phyloP scores from a whole-genome alignment of 2,329 filamentous ascomycete species.

The Plenodomus tracheiphilus region DNA sequence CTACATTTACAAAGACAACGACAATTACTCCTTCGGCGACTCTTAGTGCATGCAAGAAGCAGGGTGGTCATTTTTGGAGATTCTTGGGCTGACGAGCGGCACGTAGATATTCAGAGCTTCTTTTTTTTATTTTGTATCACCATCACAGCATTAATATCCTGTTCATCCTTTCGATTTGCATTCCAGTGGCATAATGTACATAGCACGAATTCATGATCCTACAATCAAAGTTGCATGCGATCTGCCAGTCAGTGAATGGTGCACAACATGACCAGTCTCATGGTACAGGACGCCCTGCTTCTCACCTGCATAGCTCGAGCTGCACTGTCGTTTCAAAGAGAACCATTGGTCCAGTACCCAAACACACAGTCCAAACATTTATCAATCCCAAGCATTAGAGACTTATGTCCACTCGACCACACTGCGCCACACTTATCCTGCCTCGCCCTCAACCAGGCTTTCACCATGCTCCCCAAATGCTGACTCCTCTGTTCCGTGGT shows the following conservation, averaged over 20 bases:
- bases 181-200: background rate
- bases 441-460: background rate
- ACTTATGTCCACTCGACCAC: slow-evolving; percentile 1
- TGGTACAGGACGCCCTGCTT: slow-evolving; percentile 2
- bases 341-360: background rate
- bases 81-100: too few relatives aligned
- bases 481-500: background rate
- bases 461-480: background rate
- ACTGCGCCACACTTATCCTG: slow-evolving; percentile 3
- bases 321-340: background rate
- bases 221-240: too few relatives aligned
- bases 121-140: too few relatives aligned
- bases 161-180: background rate
- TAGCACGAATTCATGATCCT: background rate
- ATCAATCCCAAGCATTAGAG: slow-evolving; percentile 1
- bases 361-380: background rate
- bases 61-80: slow-evolving; percentile 36
- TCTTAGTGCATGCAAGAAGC: slow-evolving; percentile 38
- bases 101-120: too few relatives aligned
- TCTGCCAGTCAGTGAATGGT: too few relatives aligned
- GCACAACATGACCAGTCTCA: background rate
- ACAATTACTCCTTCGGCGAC: slow-evolving; percentile 43
- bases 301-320: slow-evolving; percentile 5
- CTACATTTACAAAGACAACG: slow-evolving; percentile 39
- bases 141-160: background rate